phyloP scores from a whole-genome alignment of 768 basidiomycete genomes.

The Cubamyces lactineus region DNA sequence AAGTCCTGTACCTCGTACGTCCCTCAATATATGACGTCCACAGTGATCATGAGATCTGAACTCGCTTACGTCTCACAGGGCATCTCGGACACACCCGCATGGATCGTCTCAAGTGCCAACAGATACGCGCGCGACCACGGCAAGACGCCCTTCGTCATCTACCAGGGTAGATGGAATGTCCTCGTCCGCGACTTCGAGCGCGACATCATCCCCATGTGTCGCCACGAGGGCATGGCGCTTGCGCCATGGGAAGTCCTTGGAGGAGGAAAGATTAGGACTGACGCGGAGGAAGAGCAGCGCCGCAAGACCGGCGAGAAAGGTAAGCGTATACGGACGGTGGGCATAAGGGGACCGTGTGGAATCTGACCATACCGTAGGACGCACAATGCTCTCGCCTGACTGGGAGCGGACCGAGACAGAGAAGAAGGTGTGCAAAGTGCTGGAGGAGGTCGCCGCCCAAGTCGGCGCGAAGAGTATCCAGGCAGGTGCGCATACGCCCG shows the following conservation, averaged over 20 bases:
- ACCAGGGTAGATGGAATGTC: constrained; percentile 43
- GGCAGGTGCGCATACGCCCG: constrained; percentile 41
- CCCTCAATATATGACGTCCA: not conserved
- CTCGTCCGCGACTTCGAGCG: constrained; percentile 45
- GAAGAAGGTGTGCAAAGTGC: constrained; percentile 43
- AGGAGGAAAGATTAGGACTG: constrained; percentile 44
- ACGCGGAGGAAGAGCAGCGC: constrained; percentile 40
- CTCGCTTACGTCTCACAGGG: constrained; percentile 9
- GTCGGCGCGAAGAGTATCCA: constrained; percentile 52
- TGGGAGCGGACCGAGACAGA: constrained; percentile 55
- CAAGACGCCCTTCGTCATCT: constrained; percentile 47
- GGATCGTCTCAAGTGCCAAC: constrained; percentile 43
- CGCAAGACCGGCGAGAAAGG: constrained; percentile 40
- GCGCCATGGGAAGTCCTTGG: constrained; percentile 49
- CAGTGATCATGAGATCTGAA: not conserved
- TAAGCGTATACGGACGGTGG: not conserved
- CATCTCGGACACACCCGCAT: constrained; percentile 40
- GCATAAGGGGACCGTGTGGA: not conserved
- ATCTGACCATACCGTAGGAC: constrained; percentile 32
- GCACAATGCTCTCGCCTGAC: constrained; percentile 31
- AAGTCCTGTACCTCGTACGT: constrained; percentile 46
- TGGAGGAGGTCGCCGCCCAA: constrained; percentile 55
- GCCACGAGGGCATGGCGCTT: constrained; percentile 34
- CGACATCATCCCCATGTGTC: constrained; percentile 43
- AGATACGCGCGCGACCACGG: constrained; percentile 42